These are phyloP conservation scores for Xerocomus minutiporus DNA, from an alignment of 1,284 basidiomycete genomes.

Conservation along the genomic window DNA sequence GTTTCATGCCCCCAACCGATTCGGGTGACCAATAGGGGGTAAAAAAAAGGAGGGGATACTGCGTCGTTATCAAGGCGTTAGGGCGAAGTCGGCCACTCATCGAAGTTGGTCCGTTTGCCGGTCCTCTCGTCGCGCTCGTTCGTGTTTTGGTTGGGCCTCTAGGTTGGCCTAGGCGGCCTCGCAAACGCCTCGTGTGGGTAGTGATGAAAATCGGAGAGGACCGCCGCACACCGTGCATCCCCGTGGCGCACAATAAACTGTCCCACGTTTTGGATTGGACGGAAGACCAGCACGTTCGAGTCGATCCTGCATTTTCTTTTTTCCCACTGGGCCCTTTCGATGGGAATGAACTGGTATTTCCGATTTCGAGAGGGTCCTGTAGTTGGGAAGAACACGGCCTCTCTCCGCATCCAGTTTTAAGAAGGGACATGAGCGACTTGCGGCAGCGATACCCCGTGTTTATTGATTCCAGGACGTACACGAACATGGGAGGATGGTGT, in stretches of 20 bases:
- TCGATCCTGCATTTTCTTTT: neutral
- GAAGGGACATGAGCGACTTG: constrained; percentile 2
- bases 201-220: constrained; percentile 3
- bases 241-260: neutral
- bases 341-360: neutral
- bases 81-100: neutral
- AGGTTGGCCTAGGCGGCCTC: constrained; percentile 14
- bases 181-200: constrained; percentile 22
- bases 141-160: neutral
- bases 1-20: constrained; percentile 21
- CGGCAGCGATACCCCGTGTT: neutral
- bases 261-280: constrained; percentile 7
- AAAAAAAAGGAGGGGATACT: neutral
- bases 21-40: constrained; percentile 13
- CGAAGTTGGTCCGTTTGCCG: neutral
- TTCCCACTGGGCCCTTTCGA: neutral
- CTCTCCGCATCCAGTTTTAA: neutral
- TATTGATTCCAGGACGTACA: constrained; percentile 1
- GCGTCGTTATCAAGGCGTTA: neutral
- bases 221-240: neutral
- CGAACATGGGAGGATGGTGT: neutral
- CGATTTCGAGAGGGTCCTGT: constrained; percentile 1
- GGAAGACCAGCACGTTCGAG: neutral
- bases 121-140: neutral
- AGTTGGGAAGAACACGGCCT: neutral